Base-by-base conservation (phyloP, 1,139 yeast species). In the Pichia sp. region DNA sequence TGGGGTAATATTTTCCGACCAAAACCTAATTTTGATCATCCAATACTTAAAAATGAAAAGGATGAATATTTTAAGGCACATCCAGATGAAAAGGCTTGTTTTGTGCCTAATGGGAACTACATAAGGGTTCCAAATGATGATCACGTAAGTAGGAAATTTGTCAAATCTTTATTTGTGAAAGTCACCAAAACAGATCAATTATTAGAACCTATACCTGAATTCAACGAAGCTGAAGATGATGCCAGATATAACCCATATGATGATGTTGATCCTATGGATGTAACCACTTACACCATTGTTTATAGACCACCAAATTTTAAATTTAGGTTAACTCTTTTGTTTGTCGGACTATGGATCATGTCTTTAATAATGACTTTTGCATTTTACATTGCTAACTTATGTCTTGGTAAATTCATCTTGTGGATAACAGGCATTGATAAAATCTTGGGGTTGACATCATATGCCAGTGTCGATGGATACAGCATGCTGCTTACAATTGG, bases 91-190 rank as follows among this genome's bases (percentile, higher is more conserved):
- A 68, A 68, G 38, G 80, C 84, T 3, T 73, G 69, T 44, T 85
- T 85, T 61, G 76, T 83, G 3, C 88, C 88, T 1, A 82, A 87
- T 65, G 98, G 99, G 3, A 71, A 71, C 43, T 84, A 78, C 59
- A 80, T 89, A 36, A 77, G 98, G 47, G 98, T 90, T 0, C 98
- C 98, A 1, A 84, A 79, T 50, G 77, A 78, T 53, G 97, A 89
- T 60, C 80, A 82, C 11, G 79, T 85, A 25, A 79, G 94, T 0
- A 71, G 89, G 53, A 76, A 72, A 42, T 79, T 73, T 55, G 76
- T 83, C 35, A 80, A 77, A 57, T 74, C 76, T 44, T 66, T 89
- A 53, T 92, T 94, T 66, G 82, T 86, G 5, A 79, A 87, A 0
- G 97, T 92, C 3, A 85, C 95, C 0, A 84, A 80, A 56, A 85